A percentile compares a stretch with the other conserved stretches of the same genome.
Evolutionary conservation across 208 protist species (phyloP).

Genomic region (Trichomonas vaginalis): DNA sequence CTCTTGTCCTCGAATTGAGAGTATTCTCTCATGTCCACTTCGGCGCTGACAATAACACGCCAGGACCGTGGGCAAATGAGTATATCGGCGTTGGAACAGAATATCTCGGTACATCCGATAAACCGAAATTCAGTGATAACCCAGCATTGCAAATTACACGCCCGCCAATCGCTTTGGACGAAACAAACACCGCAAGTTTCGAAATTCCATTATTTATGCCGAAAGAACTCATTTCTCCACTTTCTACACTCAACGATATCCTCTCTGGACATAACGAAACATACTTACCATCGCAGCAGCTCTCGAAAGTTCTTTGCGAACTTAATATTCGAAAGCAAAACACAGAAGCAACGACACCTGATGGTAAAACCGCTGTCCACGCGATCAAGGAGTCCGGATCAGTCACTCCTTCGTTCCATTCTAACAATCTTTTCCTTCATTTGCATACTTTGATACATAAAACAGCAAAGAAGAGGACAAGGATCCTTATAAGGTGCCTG

Average conservation of each 20-base stretch:
- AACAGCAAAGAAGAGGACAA: background rate
- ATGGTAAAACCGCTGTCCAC: background rate
- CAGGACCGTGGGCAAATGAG: background rate
- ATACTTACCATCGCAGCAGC: background rate
- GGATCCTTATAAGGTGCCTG: background rate
- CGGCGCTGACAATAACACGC: background rate
- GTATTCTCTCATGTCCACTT: background rate
- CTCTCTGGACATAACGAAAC: background rate
- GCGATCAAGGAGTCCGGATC: background rate
- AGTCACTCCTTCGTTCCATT: background rate
- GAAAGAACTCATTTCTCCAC: background rate
- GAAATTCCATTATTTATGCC: background rate
- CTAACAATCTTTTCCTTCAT: background rate
- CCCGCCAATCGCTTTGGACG: background rate
- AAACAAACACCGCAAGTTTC: background rate
- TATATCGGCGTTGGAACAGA: background rate
- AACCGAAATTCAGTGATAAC: background rate
- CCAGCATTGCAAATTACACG: background rate
- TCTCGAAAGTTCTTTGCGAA: background rate
- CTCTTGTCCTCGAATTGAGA: background rate
- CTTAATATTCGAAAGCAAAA: background rate
- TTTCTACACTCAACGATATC: background rate
- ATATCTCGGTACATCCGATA: background rate
- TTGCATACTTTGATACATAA: background rate
- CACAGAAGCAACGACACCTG: background rate